Evolutionary conservation across 805 yeast species (phyloP).

Genomic region (Kuraishia molischiana): DNA sequence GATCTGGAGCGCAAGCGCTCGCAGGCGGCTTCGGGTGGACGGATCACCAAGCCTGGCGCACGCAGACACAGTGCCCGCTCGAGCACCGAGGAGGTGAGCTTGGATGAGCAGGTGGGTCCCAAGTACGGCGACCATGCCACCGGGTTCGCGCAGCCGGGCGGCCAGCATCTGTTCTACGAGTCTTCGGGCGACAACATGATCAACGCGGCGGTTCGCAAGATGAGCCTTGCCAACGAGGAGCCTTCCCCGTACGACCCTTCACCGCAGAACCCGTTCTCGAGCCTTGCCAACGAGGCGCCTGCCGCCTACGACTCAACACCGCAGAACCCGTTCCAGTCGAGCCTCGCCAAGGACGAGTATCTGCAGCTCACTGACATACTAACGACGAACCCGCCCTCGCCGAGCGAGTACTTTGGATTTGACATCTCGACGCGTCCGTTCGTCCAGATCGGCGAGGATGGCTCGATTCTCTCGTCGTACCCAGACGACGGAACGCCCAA

Average conservation of each 20-base stretch:
- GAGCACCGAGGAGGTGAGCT: background rate
- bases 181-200: background rate
- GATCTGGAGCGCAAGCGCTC: constrained; percentile 42
- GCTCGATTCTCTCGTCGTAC: constrained; percentile 21
- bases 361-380: constrained; percentile 28
- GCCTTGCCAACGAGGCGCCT: background rate
- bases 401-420: constrained; percentile 16
- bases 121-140: background rate
- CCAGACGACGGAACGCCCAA: constrained; percentile 22
- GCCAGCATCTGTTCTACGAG: background rate
- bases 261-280: background rate
- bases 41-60: background rate
- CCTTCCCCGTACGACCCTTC: background rate
- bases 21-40: constrained; percentile 17
- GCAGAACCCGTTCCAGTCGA: constrained; percentile 16
- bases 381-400: constrained; percentile 24
- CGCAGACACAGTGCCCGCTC: background rate
- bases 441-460: constrained; percentile 16
- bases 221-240: background rate
- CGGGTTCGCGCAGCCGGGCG: background rate
- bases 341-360: constrained; percentile 30
- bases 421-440: constrained; percentile 20
- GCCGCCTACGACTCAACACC: background rate
- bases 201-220: background rate
- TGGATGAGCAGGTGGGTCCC: background rate